Evolutionary conservation across 495 filamentous ascomycete genomes (phyloP), one percentile per base, ranked within the genome.

Genomic region (Parathielavia hyrcaniae): DNA sequence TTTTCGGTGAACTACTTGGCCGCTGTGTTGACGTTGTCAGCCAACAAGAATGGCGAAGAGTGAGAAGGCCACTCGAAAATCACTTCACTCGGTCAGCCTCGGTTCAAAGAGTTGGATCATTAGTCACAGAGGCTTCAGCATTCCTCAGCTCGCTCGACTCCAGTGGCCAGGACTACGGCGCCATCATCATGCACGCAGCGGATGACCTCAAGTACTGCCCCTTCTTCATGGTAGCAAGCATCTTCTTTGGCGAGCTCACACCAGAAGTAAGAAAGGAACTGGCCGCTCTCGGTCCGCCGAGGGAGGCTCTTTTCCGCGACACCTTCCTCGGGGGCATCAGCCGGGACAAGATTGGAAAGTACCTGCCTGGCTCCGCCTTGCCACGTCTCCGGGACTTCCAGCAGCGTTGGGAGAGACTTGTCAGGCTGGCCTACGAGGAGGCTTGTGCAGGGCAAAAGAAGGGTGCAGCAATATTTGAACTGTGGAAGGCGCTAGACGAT

Each of bases 21-120:
- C 20, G 64, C 41, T 75, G 73, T 54, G 35, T 77, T 1, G 75
- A 73, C 1, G 49, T 78, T 9, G 58, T 76, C 43, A 73, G 60
- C 39, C 54, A 61, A 4, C 22, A 49, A 5, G 26, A 63, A n/a
- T 76, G 70, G 66, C 39, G 41, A 9, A 52, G 32, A 60, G 63
- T 60, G 43, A 63, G 20, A n/a, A 11, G n/a, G n/a, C n/a, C n/a
- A n/a, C n/a, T n/a, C n/a, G n/a, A n/a, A n/a, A n/a, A n/a, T n/a
- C n/a, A n/a, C n/a, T n/a, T n/a, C n/a, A n/a, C n/a, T n/a, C n/a
- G n/a, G n/a, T n/a, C n/a, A n/a, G n/a, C n/a, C n/a, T n/a, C n/a
- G n/a, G n/a, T n/a, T n/a, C n/a, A n/a, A n/a, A n/a, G n/a, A n/a
- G n/a, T n/a, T n/a, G n/a, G n/a, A n/a, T n/a, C n/a, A n/a, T n/a